Conservation (phyloP, 331 rosid species). For the Stylosanthes scabra region DNA sequence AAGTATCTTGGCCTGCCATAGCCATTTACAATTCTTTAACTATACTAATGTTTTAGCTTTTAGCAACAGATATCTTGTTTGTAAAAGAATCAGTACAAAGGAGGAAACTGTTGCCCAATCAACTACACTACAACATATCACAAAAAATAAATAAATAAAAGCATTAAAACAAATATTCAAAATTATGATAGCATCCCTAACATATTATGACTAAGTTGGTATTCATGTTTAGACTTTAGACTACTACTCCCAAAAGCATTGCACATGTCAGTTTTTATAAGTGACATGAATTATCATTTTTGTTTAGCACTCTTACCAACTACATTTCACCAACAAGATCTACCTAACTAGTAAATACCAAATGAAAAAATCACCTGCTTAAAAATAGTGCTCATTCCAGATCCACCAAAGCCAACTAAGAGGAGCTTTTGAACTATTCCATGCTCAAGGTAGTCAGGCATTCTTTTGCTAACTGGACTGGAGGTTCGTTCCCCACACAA, state of each 20-base stretch:
- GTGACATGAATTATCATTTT: constrained; percentile 24
- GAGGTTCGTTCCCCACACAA: constrained; percentile 64
- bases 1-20: constrained; percentile 88
- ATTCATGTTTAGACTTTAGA: constrained; percentile 7
- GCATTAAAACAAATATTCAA: neutral
- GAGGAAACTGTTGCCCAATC: neutral
- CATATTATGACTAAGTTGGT: neutral
- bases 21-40: constrained; percentile 31
- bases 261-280: constrained; percentile 7
- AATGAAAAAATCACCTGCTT: constrained; percentile 77
- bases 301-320: neutral
- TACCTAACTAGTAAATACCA: constrained; percentile 24
- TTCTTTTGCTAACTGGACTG: constrained; percentile 57
- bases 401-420: constrained; percentile 88
- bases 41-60: constrained; percentile 27
- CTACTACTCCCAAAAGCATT: constrained; percentile 12
- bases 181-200: constrained; percentile 3
- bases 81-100: constrained; percentile 8
- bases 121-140: constrained; percentile 2
- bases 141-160: neutral
- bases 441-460: constrained; percentile 86
- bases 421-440: constrained; percentile 89
- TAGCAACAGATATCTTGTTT: constrained; percentile 14
- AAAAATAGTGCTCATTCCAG: constrained; percentile 97
- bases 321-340: neutral